Evolutionary conservation across 1,284 basidiomycete genomes (phyloP).

Genomic region (Rhodotorula mucilaginosa): DNA sequence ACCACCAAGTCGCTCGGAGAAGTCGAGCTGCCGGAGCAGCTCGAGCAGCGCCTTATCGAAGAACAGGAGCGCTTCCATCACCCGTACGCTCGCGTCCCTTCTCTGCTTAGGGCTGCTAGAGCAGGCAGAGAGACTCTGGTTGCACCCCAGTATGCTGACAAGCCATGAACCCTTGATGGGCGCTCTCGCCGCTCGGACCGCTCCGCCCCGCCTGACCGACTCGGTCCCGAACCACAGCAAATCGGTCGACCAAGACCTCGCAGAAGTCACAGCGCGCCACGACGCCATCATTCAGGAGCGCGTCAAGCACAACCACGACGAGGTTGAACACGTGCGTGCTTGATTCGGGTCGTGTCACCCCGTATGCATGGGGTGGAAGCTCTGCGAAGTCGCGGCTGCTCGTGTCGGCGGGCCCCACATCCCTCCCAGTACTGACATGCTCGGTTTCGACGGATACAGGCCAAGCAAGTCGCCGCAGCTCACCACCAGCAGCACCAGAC

Average conservation of each 20-base stretch:
- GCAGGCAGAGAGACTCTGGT: too few species aligned
- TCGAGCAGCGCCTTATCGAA: slow-evolving; percentile 2
- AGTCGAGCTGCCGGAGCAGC: not conserved
- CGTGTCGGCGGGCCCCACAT: too few species aligned
- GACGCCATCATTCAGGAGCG: not conserved
- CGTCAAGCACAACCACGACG: slow-evolving; percentile 1
- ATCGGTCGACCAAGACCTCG: slow-evolving; percentile 15
- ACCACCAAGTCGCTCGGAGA: not conserved
- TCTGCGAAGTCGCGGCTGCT: not conserved
- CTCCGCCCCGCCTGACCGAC: not conserved
- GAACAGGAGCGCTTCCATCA: slow-evolving; percentile 7
- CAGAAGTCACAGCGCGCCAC: not conserved
- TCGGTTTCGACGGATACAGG: not conserved
- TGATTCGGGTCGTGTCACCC: not conserved
- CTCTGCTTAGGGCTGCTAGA: too few species aligned
- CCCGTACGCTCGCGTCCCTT: not conserved
- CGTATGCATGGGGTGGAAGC: too few species aligned
- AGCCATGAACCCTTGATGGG: too few species aligned
- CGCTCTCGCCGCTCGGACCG: not conserved
- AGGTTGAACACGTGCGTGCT: slow-evolving; percentile 12
- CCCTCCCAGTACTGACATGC: not conserved
- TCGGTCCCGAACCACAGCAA: not conserved
- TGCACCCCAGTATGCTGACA: too few species aligned
- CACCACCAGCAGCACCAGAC: not conserved
- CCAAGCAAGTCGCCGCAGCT: slow-evolving; percentile 6